Evolutionary conservation across 306 rosid genomes (phyloP), one percentile per base, ranked within the genome.

Genomic region (Cicer chorassanicum): DNA sequence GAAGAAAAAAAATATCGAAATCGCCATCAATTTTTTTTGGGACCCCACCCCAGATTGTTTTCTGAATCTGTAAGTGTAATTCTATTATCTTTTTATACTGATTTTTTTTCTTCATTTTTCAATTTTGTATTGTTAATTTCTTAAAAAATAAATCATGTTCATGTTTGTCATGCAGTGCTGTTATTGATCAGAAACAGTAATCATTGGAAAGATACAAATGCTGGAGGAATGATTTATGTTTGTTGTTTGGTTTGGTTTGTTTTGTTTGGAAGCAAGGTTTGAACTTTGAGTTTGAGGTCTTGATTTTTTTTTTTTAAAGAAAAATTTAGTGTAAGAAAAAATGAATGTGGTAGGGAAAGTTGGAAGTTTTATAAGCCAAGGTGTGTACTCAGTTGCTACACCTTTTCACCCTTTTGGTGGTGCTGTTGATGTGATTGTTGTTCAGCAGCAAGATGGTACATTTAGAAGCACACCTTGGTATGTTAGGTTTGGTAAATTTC

Each of bases 401-500:
- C 98, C 98, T 45, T 93, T 93, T 85, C 98, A 93, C 55, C 98
- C 98, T 9, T 93, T 93, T 50, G 98, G 98, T 44, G 98, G 98
- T 75, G 98, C 98, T 68, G 91, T 93, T 68, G 98, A 93, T 81
- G 92, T 88, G 77, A 91, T 93, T 81, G 97, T 90, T 69, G 98
- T 93, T 87, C 92, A 84, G 83, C 98, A 93, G 85, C 97, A 82
- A 80, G 98, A 93, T 85, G 98, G 95, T 65, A 88, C 94, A 4
- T 93, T 93, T 73, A 83, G 94, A 24, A 89, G 97, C 76, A 89
- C 96, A 0, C 98, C 98, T 21, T 93, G 98, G 98, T 91, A 93
- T 46, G 98, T 93, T 70, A 80, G 97, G 48, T 93, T 93, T 74
- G 98, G 98, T 80, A 93, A 93, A 71, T 93, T 93, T 81, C 98